Conservation (phyloP, 306 rosid genomes). For the Cucurbita argyrosperma region DNA sequence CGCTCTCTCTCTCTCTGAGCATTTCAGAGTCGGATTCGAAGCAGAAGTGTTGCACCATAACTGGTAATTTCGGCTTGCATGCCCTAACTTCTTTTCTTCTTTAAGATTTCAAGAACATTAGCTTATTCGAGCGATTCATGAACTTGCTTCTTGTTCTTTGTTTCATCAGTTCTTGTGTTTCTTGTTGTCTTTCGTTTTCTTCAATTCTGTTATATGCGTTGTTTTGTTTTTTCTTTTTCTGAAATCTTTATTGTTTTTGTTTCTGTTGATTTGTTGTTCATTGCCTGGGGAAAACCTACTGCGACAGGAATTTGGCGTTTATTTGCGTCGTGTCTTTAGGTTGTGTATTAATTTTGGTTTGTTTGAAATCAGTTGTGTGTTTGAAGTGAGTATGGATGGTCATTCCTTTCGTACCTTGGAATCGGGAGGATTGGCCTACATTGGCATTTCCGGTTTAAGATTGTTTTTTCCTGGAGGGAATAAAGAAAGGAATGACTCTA, state of each 20-base stretch:
- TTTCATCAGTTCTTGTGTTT: neutral
- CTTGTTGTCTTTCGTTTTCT: neutral
- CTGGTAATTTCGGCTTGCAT: neutral
- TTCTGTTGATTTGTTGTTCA: neutral
- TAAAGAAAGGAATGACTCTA: neutral
- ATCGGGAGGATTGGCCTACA: neutral
- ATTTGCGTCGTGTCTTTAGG: neutral
- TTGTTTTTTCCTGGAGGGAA: neutral
- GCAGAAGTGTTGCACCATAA: neutral
- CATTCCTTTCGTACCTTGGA: neutral
- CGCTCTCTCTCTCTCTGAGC: neutral
- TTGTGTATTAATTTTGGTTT: neutral
- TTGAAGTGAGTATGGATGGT: neutral
- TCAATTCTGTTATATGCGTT: neutral
- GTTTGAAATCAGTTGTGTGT: neutral
- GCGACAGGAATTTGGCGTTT: neutral
- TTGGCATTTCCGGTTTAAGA: neutral
- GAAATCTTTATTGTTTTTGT: neutral
- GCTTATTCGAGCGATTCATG: neutral
- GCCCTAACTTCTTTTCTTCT: conserved; percentile 1
- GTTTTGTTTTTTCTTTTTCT: neutral
- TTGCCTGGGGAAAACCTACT: neutral
- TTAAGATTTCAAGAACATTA: neutral
- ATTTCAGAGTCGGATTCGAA: neutral
- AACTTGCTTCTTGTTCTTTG: neutral